These are phyloP conservation scores for Daldinia sp. DNA, from an alignment of 2,329 filamentous ascomycete species.

Conservation along the genomic window DNA sequence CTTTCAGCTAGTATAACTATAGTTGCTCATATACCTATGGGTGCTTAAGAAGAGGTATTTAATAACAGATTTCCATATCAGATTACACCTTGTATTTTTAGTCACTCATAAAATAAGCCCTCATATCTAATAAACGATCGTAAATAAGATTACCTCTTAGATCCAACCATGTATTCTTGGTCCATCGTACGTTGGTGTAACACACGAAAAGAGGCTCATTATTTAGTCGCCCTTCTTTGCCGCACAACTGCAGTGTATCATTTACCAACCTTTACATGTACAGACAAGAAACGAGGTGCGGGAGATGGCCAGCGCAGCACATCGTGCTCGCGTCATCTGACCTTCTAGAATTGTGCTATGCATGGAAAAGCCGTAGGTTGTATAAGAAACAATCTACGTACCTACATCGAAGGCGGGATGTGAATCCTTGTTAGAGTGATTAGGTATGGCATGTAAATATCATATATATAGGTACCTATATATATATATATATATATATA, in stretches of 20 bases:
- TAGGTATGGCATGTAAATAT: neutral
- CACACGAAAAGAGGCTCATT: neutral
- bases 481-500: too few relatives aligned
- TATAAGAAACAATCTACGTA: neutral
- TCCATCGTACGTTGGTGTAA: neutral
- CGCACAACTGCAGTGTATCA: conserved; percentile 1
- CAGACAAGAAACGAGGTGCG: conserved; percentile 2
- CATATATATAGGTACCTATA: too few relatives aligned
- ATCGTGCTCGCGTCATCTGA: conserved; percentile 27
- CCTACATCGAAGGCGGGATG: neutral
- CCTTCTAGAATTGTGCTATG: conserved; percentile 2
- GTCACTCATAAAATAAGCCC: too few relatives aligned
- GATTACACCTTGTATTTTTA: too few relatives aligned
- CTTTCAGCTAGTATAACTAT: too few relatives aligned
- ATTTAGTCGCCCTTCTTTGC: neutral
- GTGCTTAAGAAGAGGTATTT: too few relatives aligned
- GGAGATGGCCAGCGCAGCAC: conserved; percentile 15
- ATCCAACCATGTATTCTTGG: neutral
- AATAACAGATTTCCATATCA: too few relatives aligned
- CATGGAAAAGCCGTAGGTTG: neutral
- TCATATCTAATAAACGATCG: neutral
- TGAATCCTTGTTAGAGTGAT: neutral
- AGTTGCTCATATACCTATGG: too few relatives aligned
- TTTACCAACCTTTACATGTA: neutral
- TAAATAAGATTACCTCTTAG: neutral